Percentiles rank a stretch among this genome's conserved stretches.
These are phyloP conservation scores for Boeremia lycopersici DNA, from an alignment of 2,329 filamentous ascomycete species.

Conservation along the genomic window DNA sequence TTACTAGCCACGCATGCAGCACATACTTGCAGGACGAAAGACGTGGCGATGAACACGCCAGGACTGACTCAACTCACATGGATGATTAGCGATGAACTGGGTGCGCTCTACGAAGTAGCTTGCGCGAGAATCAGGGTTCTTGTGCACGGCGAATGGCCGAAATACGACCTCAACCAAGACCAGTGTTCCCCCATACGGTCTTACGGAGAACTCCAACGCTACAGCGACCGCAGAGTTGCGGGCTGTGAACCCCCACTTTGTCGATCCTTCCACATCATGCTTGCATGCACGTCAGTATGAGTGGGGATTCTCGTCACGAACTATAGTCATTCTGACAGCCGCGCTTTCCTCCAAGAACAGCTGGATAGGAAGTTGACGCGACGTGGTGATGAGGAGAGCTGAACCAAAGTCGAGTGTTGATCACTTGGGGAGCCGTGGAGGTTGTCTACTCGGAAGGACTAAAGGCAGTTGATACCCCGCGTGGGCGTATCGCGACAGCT, in stretches of 20 bases:
- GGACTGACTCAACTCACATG: too few species aligned
- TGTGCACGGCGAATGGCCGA: conserved; percentile 1
- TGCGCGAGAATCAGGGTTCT: too few species aligned
- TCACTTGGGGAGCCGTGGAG: conserved; percentile 9
- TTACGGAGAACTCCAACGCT: neutral
- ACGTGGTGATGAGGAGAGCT: neutral
- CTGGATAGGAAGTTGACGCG: neutral
- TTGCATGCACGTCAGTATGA: conserved; percentile 7
- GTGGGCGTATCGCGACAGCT: conserved; percentile 6
- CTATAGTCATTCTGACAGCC: neutral
- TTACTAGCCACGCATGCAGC: neutral
- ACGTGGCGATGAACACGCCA: too few species aligned
- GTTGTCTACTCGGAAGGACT: neutral
- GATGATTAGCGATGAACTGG: too few species aligned
- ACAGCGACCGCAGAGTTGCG: neutral
- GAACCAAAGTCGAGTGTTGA: neutral
- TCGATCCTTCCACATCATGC: conserved; percentile 1
- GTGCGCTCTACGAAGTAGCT: too few species aligned
- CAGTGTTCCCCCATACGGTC: too few species aligned
- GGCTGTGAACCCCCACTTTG: conserved; percentile 2
- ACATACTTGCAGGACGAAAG: neutral
- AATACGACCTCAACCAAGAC: neutral
- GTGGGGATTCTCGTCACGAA: conserved; percentile 1
- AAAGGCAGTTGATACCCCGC: conserved; percentile 3
- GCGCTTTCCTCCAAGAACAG: neutral